Conservation (phyloP, 208 protist genomes). For the Vickermania ingenoplastis region DNA sequence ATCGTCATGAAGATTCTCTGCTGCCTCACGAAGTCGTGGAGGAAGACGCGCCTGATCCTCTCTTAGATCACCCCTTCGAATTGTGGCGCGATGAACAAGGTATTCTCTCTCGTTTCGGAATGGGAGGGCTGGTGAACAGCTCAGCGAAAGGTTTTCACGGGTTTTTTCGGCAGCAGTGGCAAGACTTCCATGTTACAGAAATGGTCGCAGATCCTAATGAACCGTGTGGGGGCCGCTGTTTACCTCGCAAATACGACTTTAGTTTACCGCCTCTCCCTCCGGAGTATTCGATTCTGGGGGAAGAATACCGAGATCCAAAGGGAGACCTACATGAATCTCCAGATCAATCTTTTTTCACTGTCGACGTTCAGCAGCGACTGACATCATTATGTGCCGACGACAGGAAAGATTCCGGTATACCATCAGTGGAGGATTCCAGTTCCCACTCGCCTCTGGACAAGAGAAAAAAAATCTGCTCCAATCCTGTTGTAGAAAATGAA, state of each 20-base stretch:
- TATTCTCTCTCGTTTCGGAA: conserved; percentile 63
- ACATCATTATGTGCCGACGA: not conserved
- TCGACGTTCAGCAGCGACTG: not conserved
- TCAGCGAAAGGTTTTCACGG: conserved; percentile 35
- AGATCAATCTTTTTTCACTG: not conserved
- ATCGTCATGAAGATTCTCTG: no score
- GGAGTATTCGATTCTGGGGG: no score
- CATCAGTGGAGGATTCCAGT: no score
- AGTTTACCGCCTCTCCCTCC: conserved; percentile 46
- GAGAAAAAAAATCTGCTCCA: no score
- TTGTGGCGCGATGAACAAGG: conserved; percentile 43
- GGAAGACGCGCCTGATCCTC: no score
- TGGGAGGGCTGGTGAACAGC: conserved; percentile 44
- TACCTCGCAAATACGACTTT: conserved; percentile 34
- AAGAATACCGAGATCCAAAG: no score
- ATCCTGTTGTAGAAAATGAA: not conserved
- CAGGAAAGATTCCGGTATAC: not conserved
- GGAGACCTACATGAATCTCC: no score
- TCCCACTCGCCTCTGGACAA: no score
- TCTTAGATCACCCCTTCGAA: conserved; percentile 22
- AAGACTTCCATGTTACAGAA: conserved; percentile 48
- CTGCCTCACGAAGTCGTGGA: no score
- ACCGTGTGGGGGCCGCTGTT: conserved; percentile 10
- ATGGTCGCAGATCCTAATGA: conserved; percentile 16
- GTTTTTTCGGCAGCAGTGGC: conserved; percentile 55